A percentile compares a stretch with the other conserved stretches of the same genome.
Conservation (phyloP, 345 rosid genomes). For the Brassica nigra region DNA sequence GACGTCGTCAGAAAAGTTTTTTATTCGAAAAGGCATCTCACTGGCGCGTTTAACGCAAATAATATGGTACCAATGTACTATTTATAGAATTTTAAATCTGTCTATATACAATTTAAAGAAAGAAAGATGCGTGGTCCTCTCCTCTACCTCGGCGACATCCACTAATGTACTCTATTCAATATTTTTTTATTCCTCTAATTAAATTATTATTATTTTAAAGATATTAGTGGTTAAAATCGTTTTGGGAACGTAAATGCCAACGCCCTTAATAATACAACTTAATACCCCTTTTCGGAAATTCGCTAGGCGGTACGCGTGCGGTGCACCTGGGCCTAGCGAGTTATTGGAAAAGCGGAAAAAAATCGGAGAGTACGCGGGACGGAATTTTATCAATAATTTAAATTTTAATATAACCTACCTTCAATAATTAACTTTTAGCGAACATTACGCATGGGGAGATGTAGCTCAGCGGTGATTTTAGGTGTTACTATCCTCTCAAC, state of each 20-base stretch:
- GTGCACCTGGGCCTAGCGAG: too few species aligned
- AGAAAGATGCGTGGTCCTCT: slow-evolving; percentile 28
- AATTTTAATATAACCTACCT: too few species aligned
- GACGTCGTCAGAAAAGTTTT: background rate
- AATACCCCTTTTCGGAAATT: background rate
- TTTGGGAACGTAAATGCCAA: slow-evolving; percentile 1
- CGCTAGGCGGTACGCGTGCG: too few species aligned
- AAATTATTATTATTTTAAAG: background rate
- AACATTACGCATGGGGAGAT: too few species aligned
- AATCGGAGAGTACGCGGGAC: too few species aligned
- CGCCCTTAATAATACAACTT: background rate
- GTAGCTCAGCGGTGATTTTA: too few species aligned
- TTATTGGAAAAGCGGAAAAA: too few species aligned
- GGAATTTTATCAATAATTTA: too few species aligned
- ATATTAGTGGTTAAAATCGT: background rate
- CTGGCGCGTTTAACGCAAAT: background rate
- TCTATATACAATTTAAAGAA: background rate
- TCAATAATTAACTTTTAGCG: too few species aligned
- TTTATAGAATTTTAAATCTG: background rate
- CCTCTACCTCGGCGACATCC: slow-evolving; percentile 20
- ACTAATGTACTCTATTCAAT: background rate
- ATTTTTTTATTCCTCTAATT: background rate
- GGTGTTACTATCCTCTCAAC: too few species aligned
- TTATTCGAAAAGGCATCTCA: background rate
- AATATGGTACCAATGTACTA: background rate